Conservation (phyloP, 306 rosid genomes). For the Prunus salicina region DNA sequence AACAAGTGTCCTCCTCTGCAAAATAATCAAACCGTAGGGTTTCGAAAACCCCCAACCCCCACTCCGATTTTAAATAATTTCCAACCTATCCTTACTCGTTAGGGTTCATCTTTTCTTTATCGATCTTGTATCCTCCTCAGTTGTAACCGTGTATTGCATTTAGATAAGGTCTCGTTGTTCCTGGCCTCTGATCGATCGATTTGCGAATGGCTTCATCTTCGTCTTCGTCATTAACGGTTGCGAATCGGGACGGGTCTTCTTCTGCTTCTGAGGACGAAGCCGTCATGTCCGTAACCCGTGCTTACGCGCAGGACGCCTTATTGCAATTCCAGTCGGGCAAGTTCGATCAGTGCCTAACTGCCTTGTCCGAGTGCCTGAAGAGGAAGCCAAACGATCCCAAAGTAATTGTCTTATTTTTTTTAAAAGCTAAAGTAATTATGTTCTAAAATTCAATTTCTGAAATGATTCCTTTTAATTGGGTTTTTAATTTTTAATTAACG, state of each 20-base stretch:
- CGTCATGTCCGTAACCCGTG: constrained; percentile 46
- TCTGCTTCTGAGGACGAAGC: constrained; percentile 60
- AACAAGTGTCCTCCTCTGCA: constrained; percentile 22
- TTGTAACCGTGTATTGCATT: not conserved
- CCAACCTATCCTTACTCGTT: not conserved
- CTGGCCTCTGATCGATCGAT: constrained; percentile 56
- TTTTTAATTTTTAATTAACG: not conserved
- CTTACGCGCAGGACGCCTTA: constrained; percentile 78
- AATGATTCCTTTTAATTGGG: not conserved
- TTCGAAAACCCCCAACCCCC: constrained; percentile 20
- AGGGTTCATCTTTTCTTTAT: constrained; percentile 12
- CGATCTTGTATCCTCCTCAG: not conserved
- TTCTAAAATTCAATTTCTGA: not conserved
- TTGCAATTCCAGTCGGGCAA: constrained; percentile 81
- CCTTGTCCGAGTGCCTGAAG: constrained; percentile 66
- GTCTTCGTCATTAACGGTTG: constrained; percentile 31
- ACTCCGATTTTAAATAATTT: constrained; percentile 3
- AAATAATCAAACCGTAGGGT: constrained; percentile 26
- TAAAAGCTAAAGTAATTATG: not conserved
- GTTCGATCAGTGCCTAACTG: constrained; percentile 68
- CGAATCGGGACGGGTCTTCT: constrained; percentile 62
- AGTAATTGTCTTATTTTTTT: constrained; percentile 35
- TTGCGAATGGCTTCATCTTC: constrained; percentile 54
- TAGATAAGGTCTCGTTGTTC: constrained; percentile 18
- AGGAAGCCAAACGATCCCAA: constrained; percentile 85